phyloP scores from a whole-genome alignment of 345 rosid species.

The Lagerstroemia speciosa region DNA sequence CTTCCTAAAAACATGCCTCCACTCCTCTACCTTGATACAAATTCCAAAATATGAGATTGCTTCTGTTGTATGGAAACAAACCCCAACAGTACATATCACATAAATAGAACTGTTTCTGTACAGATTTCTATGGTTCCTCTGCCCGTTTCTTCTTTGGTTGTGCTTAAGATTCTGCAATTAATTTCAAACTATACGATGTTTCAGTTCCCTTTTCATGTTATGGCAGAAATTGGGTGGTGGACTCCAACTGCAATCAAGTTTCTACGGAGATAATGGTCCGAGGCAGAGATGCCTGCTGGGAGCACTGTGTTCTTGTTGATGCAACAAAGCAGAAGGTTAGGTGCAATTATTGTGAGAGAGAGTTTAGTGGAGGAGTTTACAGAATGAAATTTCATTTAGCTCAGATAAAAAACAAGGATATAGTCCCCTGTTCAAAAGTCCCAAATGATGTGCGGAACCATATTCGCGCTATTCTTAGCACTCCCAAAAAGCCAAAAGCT shows the following conservation, averaged over 20 bases:
- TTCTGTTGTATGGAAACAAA: too few relatives aligned
- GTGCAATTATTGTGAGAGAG: slow-evolving; percentile 52
- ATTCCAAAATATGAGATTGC: too few relatives aligned
- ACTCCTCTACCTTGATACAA: too few relatives aligned
- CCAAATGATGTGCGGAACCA: slow-evolving; percentile 34
- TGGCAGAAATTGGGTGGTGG: background rate
- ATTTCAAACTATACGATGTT: background rate
- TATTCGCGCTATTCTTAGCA: slow-evolving; percentile 33
- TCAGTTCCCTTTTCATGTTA: background rate
- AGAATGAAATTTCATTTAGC: slow-evolving; percentile 68
- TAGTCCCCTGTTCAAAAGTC: slow-evolving; percentile 43
- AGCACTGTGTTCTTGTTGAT: slow-evolving; percentile 55
- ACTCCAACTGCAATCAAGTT: background rate
- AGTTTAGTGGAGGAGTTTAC: slow-evolving; percentile 60
- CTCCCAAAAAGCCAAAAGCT: slow-evolving; percentile 38
- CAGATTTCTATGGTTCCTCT: background rate
- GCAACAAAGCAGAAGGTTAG: slow-evolving; percentile 49
- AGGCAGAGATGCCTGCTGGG: slow-evolving; percentile 64
- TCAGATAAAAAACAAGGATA: slow-evolving; percentile 52
- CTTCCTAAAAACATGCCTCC: too few relatives aligned
- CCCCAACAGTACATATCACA: too few relatives aligned
- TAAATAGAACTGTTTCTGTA: background rate
- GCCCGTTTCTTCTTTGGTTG: background rate
- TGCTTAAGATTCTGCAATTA: background rate
- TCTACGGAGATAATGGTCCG: slow-evolving; percentile 40